These are phyloP conservation scores for Fusarium coicis DNA, from an alignment of 2,329 filamentous ascomycete species.

Conservation along the genomic window DNA sequence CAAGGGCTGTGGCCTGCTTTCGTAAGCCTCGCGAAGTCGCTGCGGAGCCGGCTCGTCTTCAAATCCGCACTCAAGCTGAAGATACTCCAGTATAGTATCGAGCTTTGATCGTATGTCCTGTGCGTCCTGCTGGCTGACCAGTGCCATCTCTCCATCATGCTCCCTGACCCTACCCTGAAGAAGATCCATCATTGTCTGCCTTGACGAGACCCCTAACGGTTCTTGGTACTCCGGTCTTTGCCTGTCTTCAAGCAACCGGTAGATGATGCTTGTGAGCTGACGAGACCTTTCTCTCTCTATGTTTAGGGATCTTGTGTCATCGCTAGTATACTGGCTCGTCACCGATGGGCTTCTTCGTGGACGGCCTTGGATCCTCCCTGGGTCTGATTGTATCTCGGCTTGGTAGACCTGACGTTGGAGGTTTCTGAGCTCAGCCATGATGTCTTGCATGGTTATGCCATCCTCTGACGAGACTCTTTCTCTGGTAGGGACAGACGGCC, in stretches of 20 bases:
- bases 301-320: not conserved
- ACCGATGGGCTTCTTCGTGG: not conserved
- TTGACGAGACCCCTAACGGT: not conserved
- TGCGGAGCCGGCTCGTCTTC: not conserved
- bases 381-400: constrained; percentile 4
- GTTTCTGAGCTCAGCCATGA: not conserved
- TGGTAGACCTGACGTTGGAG: not conserved
- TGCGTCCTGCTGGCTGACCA: not conserved
- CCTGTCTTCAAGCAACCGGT: not conserved
- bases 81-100: not conserved
- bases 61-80: not conserved
- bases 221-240: not conserved
- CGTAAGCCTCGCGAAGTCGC: accelerated
- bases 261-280: constrained; percentile 1
- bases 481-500: accelerated
- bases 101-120: constrained; percentile 3
- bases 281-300: constrained; percentile 8
- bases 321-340: not conserved
- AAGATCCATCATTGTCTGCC: not conserved
- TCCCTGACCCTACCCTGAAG: not conserved
- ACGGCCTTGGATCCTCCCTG: not conserved
- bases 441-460: not conserved
- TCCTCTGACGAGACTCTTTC: not conserved
- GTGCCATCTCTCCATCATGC: not conserved
- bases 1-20: not conserved